These are phyloP conservation scores for Crithidia mellificae DNA, from an alignment of 208 protist genomes.

Conservation along the genomic window DNA sequence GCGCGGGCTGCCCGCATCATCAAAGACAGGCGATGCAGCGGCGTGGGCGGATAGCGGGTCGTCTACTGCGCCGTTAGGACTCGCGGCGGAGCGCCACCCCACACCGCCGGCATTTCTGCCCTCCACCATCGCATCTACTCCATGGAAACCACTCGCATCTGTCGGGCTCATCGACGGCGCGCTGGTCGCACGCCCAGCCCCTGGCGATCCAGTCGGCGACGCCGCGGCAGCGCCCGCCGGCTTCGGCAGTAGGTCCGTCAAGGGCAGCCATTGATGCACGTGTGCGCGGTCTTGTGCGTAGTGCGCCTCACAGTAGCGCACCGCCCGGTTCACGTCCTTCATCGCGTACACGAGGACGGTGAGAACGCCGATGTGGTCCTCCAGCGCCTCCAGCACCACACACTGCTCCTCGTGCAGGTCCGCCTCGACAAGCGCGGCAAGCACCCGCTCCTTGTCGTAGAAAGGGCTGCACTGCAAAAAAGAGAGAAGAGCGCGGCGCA, in stretches of 20 bases:
- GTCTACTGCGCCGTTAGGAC: background rate
- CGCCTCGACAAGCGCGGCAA: conserved; percentile 30
- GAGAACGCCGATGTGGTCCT: conserved; percentile 54
- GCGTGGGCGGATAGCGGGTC: background rate
- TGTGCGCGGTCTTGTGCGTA: conserved; percentile 13
- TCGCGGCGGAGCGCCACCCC: background rate
- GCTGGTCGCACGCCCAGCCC: no score
- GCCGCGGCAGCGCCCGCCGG: background rate
- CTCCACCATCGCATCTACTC: no score
- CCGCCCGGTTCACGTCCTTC: conserved; percentile 38
- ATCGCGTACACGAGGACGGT: conserved; percentile 49
- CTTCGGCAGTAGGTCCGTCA: background rate
- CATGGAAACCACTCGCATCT: no score
- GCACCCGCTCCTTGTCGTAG: conserved; percentile 48
- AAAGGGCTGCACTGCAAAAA: conserved; percentile 37
- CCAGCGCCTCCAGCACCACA: conserved; percentile 31
- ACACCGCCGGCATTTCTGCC: no score
- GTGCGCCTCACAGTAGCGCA: conserved; percentile 49
- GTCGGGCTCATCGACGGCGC: no score
- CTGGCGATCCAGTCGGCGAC: background rate
- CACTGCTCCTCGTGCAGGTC: conserved; percentile 50
- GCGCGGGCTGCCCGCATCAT: background rate
- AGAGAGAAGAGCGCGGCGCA: conserved; percentile 38
- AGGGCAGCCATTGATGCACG: background rate
- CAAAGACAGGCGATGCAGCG: background rate